Evolutionary conservation across 495 filamentous ascomycete genomes (phyloP), one percentile per base, ranked within the genome.

Genomic region (Pseudomonodictys pantanalensis): DNA sequence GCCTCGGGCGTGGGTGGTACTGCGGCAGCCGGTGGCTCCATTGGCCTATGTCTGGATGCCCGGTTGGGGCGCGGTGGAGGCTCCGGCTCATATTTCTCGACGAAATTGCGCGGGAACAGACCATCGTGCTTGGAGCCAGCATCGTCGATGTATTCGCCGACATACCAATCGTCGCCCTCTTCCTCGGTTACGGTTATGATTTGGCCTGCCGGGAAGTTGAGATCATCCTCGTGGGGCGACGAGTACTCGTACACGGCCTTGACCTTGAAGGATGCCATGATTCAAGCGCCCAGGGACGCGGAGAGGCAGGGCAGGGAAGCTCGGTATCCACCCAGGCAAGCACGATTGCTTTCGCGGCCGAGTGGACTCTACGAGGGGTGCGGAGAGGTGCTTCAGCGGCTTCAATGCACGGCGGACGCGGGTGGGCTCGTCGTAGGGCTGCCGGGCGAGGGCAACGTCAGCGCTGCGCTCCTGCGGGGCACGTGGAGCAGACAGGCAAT

Each of bases 81-180:
- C 58, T 86, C 88, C 23, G 95, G 93, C 63, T 96, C 91, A 71
- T 89, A 95, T 70, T 86, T 86, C 73, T 98, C 92, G 50, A 98
- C 95, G 66, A 98, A 98, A 75, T 97, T 98, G 68, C 84, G 87
- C 12, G 93, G 93, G 75, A 98, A 98, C 55, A 98, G 88, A 30
- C 93, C 93, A 69, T 96, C 88, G 62, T 84, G 81, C 67, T 87
- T 91, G 47, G 66, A 72, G 7, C 91, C 92, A 22, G 73, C 68
- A 44, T 79, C 82, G 71, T 95, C 89, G 54, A 84, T 78, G 69
- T 96, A 97, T 74, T 95, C 88, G 47, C 93, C 93, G 56, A 80
- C 83, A 71, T 96, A 98, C 93, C 93, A 98, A 65, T 97, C 93
- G 43, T 79, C 85, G 70, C 95, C 95, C 68, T 97, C 93, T 72